phyloP scores from a whole-genome alignment of 441 rosid species.

The Hura crepitans region DNA sequence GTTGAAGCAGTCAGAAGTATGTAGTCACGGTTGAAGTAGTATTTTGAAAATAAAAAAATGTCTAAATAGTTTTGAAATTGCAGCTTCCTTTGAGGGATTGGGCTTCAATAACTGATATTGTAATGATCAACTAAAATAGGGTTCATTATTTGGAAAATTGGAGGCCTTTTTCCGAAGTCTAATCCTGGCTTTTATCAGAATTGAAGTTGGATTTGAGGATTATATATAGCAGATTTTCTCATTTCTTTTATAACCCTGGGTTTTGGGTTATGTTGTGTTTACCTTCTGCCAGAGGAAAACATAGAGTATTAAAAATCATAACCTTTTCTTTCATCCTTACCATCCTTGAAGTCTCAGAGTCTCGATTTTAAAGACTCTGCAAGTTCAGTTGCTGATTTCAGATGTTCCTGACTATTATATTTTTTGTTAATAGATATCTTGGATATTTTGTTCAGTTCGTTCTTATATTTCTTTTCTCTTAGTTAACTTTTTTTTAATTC shows the following conservation, averaged over 20 bases:
- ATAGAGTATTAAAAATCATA: not conserved
- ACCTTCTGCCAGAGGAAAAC: not conserved
- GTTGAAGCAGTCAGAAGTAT: not conserved
- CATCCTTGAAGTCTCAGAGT: not conserved
- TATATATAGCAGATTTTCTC: not conserved
- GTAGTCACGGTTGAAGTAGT: not conserved
- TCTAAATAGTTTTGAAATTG: not conserved
- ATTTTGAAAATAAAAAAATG: not conserved
- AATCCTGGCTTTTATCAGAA: not conserved
- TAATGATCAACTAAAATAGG: not conserved
- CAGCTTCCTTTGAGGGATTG: not conserved
- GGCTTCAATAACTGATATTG: conserved; percentile 5
- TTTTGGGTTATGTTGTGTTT: not conserved
- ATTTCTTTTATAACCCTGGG: not conserved
- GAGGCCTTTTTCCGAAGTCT: conserved; percentile 6
- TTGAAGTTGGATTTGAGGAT: not conserved
- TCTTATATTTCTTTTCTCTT: not conserved
- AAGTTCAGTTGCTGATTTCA: not conserved
- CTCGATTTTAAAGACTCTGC: not conserved
- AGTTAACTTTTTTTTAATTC: not conserved
- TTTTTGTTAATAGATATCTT: not conserved
- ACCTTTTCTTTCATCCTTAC: not conserved
- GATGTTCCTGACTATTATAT: not conserved
- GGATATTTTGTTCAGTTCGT: not conserved
- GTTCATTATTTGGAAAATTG: not conserved